phyloP scores from a whole-genome alignment of 257 asterid species.

The Handroanthus guayacan region DNA sequence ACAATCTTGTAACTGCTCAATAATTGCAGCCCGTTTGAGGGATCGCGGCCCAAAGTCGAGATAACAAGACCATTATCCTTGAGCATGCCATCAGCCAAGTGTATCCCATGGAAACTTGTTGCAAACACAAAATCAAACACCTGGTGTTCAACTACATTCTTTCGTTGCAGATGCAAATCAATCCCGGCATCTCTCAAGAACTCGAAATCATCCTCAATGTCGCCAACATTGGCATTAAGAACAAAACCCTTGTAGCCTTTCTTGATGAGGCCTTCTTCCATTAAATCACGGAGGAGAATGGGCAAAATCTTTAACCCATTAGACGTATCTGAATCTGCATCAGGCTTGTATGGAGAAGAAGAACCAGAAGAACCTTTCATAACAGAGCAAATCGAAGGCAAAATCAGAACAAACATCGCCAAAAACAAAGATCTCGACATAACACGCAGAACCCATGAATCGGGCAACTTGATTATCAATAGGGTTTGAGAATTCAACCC shows the following conservation, averaged over 20 bases:
- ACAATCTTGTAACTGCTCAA: conserved; percentile 55
- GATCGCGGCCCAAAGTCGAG: conserved; percentile 53
- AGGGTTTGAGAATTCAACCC: conserved; percentile 51
- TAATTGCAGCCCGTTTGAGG: conserved; percentile 41
- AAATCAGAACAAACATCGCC: conserved; percentile 53
- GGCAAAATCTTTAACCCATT: conserved; percentile 48
- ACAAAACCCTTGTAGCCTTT: conserved; percentile 68
- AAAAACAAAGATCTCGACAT: conserved; percentile 66
- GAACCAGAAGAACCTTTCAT: conserved; percentile 41
- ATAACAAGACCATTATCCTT: conserved; percentile 63
- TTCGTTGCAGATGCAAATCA: conserved; percentile 41
- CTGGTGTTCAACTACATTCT: conserved; percentile 42
- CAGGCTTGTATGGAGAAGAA: conserved; percentile 17
- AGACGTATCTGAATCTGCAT: conserved; percentile 22
- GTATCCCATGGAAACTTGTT: conserved; percentile 37
- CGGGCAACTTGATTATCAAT: conserved; percentile 60
- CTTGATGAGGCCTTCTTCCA: conserved; percentile 71
- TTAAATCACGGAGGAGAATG: conserved; percentile 62
- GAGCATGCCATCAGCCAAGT: conserved; percentile 47
- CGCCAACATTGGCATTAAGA: conserved; percentile 40
- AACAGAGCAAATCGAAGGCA: conserved; percentile 50
- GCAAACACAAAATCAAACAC: conserved; percentile 63
- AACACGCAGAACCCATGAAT: conserved; percentile 61
- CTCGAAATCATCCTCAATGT: conserved; percentile 36
- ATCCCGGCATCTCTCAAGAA: conserved; percentile 51